A percentile compares a stretch with the other conserved stretches of the same genome.
Evolutionary conservation across 2,329 filamentous ascomycete species (phyloP).

Genomic region (Xylaria sp.): DNA sequence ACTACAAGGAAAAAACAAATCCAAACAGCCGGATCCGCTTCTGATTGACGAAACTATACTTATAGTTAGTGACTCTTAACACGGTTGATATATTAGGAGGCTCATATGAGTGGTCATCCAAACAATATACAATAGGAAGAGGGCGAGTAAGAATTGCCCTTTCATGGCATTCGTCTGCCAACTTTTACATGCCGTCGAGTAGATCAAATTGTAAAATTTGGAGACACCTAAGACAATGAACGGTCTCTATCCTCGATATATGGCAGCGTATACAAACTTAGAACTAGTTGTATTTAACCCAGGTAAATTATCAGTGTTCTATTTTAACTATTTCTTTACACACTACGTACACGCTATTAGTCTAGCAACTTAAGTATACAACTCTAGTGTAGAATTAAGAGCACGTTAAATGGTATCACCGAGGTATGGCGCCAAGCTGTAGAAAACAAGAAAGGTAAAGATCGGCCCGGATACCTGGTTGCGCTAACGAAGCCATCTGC

Average conservation of each 20-base stretch:
- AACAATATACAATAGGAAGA: background rate
- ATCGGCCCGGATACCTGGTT: conserved; percentile 26
- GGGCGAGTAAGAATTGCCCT: background rate
- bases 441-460: conserved; percentile 20
- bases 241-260: background rate
- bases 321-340: conserved; percentile 5
- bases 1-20: background rate
- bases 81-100: background rate
- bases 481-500: conserved; percentile 22
- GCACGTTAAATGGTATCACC: conserved; percentile 8
- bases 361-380: background rate
- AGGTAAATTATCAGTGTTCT: conserved; percentile 11
- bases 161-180: background rate
- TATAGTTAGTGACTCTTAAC: background rate
- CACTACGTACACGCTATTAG: background rate
- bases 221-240: background rate
- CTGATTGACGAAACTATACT: background rate
- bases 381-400: background rate
- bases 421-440: conserved; percentile 1
- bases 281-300: background rate
- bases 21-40: background rate
- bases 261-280: background rate
- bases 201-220: background rate
- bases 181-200: background rate
- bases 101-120: background rate